Evolutionary conservation across 805 yeast species (phyloP).

Genomic region (Komagataella populi): DNA sequence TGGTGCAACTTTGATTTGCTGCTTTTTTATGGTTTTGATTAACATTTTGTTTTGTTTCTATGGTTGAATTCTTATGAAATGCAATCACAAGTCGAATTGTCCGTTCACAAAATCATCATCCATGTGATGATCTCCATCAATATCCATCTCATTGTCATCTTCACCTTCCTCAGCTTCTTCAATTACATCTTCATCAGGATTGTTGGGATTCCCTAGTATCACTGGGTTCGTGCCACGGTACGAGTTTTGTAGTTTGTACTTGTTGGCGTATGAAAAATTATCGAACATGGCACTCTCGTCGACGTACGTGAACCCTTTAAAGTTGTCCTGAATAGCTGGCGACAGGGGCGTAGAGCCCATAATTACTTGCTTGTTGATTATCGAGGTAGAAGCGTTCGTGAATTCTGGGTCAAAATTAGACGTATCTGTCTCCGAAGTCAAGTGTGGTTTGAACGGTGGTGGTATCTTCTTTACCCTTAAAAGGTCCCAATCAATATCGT

Average conservation of each 20-base stretch:
- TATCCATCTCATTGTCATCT: slow-evolving; percentile 30
- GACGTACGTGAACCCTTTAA: slow-evolving; percentile 93
- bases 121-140: slow-evolving; percentile 28
- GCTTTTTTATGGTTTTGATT: neutral
- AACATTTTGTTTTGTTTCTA: neutral
- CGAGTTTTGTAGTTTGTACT: neutral
- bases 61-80: neutral
- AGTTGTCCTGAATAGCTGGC: slow-evolving; percentile 92
- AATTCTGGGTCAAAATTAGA: slow-evolving; percentile 97
- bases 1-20: neutral
- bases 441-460: slow-evolving; percentile 94
- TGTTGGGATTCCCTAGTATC: slow-evolving; percentile 71
- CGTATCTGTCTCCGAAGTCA: slow-evolving; percentile 83
- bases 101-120: slow-evolving; percentile 85
- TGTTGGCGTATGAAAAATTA: slow-evolving; percentile 33
- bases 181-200: slow-evolving; percentile 75
- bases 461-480: slow-evolving; percentile 71
- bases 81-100: slow-evolving; percentile 57
- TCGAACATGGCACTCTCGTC: slow-evolving; percentile 91
- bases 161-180: slow-evolving; percentile 42
- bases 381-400: slow-evolving; percentile 81
- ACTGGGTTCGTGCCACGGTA: slow-evolving; percentile 46
- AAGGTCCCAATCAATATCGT: slow-evolving; percentile 82
- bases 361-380: slow-evolving; percentile 53
- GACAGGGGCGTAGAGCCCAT: slow-evolving; percentile 71